Base-by-base conservation (phyloP, 768 basidiomycete species). In the Boletus speciosus region DNA sequence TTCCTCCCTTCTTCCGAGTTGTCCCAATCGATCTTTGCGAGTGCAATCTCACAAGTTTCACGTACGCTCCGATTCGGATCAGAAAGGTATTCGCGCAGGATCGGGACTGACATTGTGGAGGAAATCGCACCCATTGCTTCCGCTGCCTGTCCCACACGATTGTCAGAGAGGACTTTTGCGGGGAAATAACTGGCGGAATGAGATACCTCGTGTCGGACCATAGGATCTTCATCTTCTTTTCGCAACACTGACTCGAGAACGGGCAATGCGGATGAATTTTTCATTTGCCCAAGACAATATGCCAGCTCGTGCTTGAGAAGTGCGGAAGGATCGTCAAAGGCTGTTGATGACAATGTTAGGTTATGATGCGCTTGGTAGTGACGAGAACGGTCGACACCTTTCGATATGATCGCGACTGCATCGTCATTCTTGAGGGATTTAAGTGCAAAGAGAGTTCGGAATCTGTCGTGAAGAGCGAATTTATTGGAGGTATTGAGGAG, bases 81-180 rank as follows among this genome's bases (percentile, higher is more conserved):
- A 50, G 74, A 67, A 32, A 89, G 71, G 72, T 86, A 94, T 69
- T 86, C 77, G 51, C 75, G 73, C 36, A 99, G 78, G 52, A 93
- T 68, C 4, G 85, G 79, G 11, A 95, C 64, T 15, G 92, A 90
- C 0, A 72, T 60, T 2, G 76, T 64, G 21, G 83, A 76, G 8
- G 90, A 93, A 36, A 98, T 92, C 1, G 97, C 97, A 38, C 95
- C 97, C 78, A 99, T 88, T 9, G 97, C 97, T 73, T 99, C 97
- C n/a, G 97, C 97, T 47, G 96, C 94, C 90, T 95, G 58, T 44
- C 59, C 58, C 59, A 47, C 50, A 52, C 54, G 58, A 49, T 52
- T 41, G 39, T 61, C 57, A 60, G 42, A 51, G 39, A 40, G 38
- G 45, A 37, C 12, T n/a, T 39, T 14, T 8, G 21, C 37, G 21